phyloP scores from a whole-genome alignment of 2,329 filamentous ascomycete genomes.

The Aspergillus melleus region DNA sequence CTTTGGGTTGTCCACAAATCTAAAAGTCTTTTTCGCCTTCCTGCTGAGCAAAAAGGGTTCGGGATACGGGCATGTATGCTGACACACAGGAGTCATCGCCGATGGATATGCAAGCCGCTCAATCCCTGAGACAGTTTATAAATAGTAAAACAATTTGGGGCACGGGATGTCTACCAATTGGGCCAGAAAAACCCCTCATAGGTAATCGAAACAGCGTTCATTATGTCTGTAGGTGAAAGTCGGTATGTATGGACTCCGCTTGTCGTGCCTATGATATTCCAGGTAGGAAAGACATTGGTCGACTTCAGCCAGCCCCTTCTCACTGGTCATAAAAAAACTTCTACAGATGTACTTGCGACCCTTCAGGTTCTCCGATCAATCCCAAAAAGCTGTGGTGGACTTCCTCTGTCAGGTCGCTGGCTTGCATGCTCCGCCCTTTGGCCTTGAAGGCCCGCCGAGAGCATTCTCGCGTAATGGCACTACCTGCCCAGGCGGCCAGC shows the following conservation, averaged over 20 bases:
- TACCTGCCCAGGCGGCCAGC: constrained; percentile 82
- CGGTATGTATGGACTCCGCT: neutral
- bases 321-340: constrained; percentile 8
- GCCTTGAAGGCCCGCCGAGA: constrained; percentile 83
- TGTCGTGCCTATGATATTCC: neutral
- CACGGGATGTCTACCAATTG: neutral
- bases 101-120: neutral
- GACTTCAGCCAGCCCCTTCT: neutral
- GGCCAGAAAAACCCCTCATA: neutral
- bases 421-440: constrained; percentile 84
- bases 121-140: neutral
- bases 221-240: neutral
- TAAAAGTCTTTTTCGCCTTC: neutral
- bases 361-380: constrained; percentile 71
- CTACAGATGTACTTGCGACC: constrained; percentile 36
- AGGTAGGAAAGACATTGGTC: neutral
- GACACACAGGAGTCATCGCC: neutral
- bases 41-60: neutral
- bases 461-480: constrained; percentile 84
- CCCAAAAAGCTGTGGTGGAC: constrained; percentile 79
- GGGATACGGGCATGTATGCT: neutral
- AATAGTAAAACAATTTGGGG: neutral
- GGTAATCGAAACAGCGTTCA: neutral
- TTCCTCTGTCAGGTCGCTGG: constrained; percentile 88
- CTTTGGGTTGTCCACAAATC: neutral